Evolutionary conservation across 2,329 filamentous ascomycete species (phyloP).

Genomic region (Colletotrichum sp.): DNA sequence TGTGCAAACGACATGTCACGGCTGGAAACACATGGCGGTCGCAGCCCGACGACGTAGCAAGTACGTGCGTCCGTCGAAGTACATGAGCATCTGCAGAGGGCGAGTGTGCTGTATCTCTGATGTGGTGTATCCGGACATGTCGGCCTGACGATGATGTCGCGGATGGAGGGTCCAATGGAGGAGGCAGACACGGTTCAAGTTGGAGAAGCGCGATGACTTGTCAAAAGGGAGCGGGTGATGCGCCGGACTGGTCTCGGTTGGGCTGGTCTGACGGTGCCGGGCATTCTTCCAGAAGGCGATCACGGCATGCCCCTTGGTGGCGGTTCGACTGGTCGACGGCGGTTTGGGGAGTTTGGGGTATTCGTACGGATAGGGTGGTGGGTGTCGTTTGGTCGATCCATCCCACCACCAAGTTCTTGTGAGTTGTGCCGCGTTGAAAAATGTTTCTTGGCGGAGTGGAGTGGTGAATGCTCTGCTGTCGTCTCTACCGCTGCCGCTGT

Average conservation of each 20-base stretch:
- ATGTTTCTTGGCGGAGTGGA: not conserved
- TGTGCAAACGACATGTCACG: not conserved
- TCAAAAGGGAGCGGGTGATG: conserved; percentile 11
- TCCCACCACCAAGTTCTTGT: not conserved
- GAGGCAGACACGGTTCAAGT: not conserved
- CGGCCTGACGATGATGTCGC: not conserved
- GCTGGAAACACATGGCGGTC: conserved; percentile 5
- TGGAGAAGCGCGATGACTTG: not conserved
- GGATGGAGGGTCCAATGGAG: not conserved
- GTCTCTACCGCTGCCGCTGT: not conserved
- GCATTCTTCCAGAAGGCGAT: conserved; percentile 8
- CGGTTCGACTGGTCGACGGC: not conserved
- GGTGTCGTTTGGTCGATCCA: not conserved
- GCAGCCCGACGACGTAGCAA: conserved; percentile 5
- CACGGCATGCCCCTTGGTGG: not conserved
- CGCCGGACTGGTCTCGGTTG: conserved; percentile 16
- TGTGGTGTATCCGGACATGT: not conserved
- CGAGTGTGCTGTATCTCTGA: not conserved
- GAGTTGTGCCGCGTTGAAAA: not conserved
- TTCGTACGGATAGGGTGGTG: not conserved
- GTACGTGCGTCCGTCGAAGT: not conserved
- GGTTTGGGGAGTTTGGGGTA: not conserved
- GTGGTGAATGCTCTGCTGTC: not conserved
- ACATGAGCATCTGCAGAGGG: not conserved
- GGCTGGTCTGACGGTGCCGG: conserved; percentile 7